A percentile compares a stretch with the other conserved stretches of the same genome.
Conservation (phyloP, 257 asterid genomes). For the Solanum clarkiae region DNA sequence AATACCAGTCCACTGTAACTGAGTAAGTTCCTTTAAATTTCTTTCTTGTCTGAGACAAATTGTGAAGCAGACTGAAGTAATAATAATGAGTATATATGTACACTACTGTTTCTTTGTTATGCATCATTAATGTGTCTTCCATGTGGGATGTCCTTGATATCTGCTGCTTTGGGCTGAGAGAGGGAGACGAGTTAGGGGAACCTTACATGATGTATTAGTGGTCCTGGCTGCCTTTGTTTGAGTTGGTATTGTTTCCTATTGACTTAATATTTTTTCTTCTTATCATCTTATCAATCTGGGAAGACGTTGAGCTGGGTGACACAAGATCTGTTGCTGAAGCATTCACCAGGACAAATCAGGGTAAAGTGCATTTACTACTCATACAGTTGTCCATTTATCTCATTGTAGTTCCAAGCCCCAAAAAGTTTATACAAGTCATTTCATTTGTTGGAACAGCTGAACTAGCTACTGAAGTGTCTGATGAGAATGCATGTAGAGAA, state of each 20-base stretch:
- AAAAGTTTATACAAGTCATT: not conserved
- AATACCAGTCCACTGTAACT: not conserved
- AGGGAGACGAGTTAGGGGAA: not conserved
- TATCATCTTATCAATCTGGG: slow-evolving; percentile 17
- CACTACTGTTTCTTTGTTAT: not conserved
- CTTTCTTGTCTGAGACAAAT: not conserved
- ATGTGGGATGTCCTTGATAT: not conserved
- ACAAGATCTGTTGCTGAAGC: slow-evolving; percentile 95
- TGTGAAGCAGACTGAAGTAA: not conserved
- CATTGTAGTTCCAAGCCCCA: not conserved
- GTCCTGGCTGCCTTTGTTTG: not conserved
- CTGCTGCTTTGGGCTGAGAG: not conserved
- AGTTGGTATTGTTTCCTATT: not conserved
- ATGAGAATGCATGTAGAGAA: slow-evolving; percentile 35
- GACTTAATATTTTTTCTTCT: slow-evolving; percentile 2
- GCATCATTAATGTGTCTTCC: not conserved
- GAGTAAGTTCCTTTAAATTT: not conserved
- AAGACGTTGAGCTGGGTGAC: slow-evolving; percentile 72
- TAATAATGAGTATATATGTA: not conserved
- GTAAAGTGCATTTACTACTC: slow-evolving; percentile 25
- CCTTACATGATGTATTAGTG: not conserved
- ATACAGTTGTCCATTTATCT: not conserved
- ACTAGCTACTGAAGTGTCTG: slow-evolving; percentile 46
- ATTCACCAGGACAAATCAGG: slow-evolving; percentile 61
- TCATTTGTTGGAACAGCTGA: slow-evolving; percentile 37